Evolutionary conservation across 192 early-diverging fungal genomes (phyloP), one percentile per base, ranked within the genome.

Genomic region (Spizellomyces sp.): DNA sequence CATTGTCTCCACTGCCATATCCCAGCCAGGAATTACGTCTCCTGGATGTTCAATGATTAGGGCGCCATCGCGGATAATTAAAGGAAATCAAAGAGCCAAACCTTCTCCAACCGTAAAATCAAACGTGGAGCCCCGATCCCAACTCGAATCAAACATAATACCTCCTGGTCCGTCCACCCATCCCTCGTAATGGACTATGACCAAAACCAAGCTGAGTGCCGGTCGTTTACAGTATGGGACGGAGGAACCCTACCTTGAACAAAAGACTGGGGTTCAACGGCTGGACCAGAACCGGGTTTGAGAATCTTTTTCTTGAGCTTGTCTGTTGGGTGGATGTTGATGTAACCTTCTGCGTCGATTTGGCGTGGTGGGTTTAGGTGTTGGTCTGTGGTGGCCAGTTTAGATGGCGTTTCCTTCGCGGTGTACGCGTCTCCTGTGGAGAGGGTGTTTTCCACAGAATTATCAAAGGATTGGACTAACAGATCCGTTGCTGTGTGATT

Each of bases 11-110:
- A 91, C 69, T 56, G 87, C 89, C 10, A 84, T 82, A 52, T 92
- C 91, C 90, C 90, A 93, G n/a, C 88, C 91, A 27, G 82, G 54
- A 65, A 93, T 90, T 19, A 91, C 90, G 48, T 73, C 64, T 21
- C 70, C 75, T 77, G 56, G 8, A 47, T 45, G 61, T 5, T 61
- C n/a, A 46, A 7, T 17, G 9, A n/a, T 27, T 57, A 41, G 10
- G 4, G 9, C 5, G 9, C n/a, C 36, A 10, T 22, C 57, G 27
- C 43, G 27, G 9, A 5, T 41, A 45, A 63, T 17, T 27, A 6
- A n/a, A 62, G 52, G 8, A 36, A 36, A 36, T 36, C 27, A 36
- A 36, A 15, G n/a, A 70, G 19, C 7, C 64, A 4, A n/a, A 67
- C 77, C 77, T 52, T 61, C 64, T 12, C 76, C 75, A 1, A 81